These are phyloP conservation scores for Madurella fahalii DNA, from an alignment of 2,329 filamentous ascomycete genomes.

Conservation along the genomic window DNA sequence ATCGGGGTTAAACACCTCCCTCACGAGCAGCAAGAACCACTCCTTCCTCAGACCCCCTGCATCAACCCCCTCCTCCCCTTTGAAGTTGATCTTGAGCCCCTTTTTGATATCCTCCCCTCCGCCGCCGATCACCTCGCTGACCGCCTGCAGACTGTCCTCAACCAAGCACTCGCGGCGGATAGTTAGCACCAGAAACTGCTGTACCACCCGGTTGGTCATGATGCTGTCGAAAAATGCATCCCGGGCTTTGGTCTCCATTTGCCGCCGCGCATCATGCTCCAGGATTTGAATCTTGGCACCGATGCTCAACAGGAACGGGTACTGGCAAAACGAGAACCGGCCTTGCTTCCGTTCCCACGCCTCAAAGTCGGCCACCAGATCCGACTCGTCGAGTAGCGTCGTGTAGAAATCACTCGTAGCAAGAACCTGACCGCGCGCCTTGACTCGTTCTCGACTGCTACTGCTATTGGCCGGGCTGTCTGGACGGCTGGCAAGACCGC, in stretches of 20 bases:
- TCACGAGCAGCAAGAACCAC: constrained; percentile 84
- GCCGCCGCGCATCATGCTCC: constrained; percentile 79
- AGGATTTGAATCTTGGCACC: constrained; percentile 89
- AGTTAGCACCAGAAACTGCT: constrained; percentile 72
- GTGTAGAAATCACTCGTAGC: constrained; percentile 86
- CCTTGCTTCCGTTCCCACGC: constrained; percentile 72
- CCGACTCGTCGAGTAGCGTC: constrained; percentile 78
- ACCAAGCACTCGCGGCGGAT: constrained; percentile 82
- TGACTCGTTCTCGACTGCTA: constrained; percentile 39
- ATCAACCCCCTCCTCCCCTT: constrained; percentile 86
- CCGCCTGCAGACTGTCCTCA: constrained; percentile 79
- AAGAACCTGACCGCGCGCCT: constrained; percentile 61
- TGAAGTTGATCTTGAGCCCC: constrained; percentile 77
- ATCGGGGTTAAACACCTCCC: constrained; percentile 87
- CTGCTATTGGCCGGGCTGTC: constrained; percentile 31
- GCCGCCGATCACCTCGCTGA: constrained; percentile 79
- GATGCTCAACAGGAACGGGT: constrained; percentile 86
- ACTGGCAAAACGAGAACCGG: constrained; percentile 86
- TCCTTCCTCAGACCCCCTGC: constrained; percentile 87
- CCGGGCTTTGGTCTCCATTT: constrained; percentile 84
- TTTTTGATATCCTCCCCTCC: constrained; percentile 87
- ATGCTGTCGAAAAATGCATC: constrained; percentile 92
- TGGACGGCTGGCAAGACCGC: constrained; percentile 17
- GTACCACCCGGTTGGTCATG: constrained; percentile 66
- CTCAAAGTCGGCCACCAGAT: constrained; percentile 81